Evolutionary conservation across 2,329 filamentous ascomycete species (phyloP).

Genomic region (Ophiocordyceps camponoti-rufipedis): DNA sequence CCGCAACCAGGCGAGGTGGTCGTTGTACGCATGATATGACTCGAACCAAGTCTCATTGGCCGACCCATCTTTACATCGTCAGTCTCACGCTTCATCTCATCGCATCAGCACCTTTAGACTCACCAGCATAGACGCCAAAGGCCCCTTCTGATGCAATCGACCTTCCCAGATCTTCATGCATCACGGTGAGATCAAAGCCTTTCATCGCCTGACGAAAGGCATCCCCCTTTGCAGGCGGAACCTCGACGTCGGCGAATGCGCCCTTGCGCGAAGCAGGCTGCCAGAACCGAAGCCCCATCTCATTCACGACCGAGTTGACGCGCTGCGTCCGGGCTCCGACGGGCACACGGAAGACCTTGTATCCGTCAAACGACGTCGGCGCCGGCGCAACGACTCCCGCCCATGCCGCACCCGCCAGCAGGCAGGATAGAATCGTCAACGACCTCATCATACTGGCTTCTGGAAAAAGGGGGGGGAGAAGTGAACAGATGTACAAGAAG

Average conservation of each 20-base stretch:
- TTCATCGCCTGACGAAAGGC: slow-evolving; percentile 14
- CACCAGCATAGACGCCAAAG: slow-evolving; percentile 13
- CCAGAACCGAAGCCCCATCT: slow-evolving; percentile 18
- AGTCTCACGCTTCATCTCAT: not conserved
- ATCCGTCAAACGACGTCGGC: slow-evolving; percentile 20
- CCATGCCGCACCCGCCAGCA: slow-evolving; percentile 5
- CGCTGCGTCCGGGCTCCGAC: slow-evolving; percentile 13
- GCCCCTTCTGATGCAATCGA: slow-evolving; percentile 17
- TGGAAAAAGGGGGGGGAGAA: not conserved
- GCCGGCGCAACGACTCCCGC: slow-evolving; percentile 1
- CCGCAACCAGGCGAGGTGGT: slow-evolving; percentile 28
- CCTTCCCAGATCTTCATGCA: slow-evolving; percentile 21
- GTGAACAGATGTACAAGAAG: not conserved
- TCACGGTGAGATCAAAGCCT: slow-evolving; percentile 13
- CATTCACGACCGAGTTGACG: slow-evolving; percentile 15
- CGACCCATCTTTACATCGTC: slow-evolving; percentile 4
- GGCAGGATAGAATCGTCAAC: slow-evolving; percentile 3
- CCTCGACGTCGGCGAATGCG: slow-evolving; percentile 20
- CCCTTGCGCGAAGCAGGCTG: slow-evolving; percentile 14
- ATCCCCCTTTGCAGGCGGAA: slow-evolving; percentile 15
- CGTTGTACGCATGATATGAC: slow-evolving; percentile 31
- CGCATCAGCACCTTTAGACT: slow-evolving; percentile 1
- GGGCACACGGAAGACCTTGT: slow-evolving; percentile 25
- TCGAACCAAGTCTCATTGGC: slow-evolving; percentile 27
- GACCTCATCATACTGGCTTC: slow-evolving; percentile 5